Conservation (phyloP, 148 eudicot genomes). For the Suaeda aralocaspica region DNA sequence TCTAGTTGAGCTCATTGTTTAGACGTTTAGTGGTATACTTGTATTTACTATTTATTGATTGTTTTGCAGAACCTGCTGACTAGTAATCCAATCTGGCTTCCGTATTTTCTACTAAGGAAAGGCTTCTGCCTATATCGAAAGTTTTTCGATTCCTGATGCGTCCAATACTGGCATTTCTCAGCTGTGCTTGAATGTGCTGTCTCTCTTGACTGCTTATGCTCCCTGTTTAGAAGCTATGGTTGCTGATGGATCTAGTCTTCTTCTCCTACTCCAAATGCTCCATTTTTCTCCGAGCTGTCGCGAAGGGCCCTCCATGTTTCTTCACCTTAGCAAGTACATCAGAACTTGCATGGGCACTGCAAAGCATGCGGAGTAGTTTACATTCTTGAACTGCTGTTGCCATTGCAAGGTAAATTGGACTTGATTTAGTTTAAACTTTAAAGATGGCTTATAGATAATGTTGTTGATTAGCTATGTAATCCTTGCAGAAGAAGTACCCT, state of each 20-base stretch:
- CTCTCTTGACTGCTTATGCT: slow-evolving; percentile 90
- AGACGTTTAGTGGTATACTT: too few species aligned
- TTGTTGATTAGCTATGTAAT: slow-evolving; percentile 15
- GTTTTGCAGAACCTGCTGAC: slow-evolving; percentile 81
- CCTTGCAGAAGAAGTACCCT: slow-evolving; percentile 75
- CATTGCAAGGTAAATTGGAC: slow-evolving; percentile 59
- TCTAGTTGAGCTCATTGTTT: neutral
- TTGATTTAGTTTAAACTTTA: slow-evolving; percentile 9
- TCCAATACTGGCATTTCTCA: slow-evolving; percentile 71
- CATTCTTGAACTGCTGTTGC: slow-evolving; percentile 87
- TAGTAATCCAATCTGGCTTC: slow-evolving; percentile 82
- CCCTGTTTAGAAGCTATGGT: slow-evolving; percentile 99
- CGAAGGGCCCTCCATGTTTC: slow-evolving; percentile 97
- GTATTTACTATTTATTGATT: slow-evolving; percentile 20
- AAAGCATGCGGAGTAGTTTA: slow-evolving; percentile 98
- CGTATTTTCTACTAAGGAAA: slow-evolving; percentile 81
- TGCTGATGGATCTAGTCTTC: slow-evolving; percentile 92
- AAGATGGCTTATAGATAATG: slow-evolving; percentile 1
- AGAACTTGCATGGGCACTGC: slow-evolving; percentile 99
- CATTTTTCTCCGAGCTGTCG: slow-evolving; percentile 84
- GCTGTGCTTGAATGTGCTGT: slow-evolving; percentile 79
- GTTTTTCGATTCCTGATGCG: slow-evolving; percentile 78
- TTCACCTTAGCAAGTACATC: slow-evolving; percentile 93
- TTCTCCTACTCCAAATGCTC: slow-evolving; percentile 88
- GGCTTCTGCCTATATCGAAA: slow-evolving; percentile 83